Evolutionary conservation across 306 rosid genomes (phyloP).

Genomic region (Medicago ruthenica): DNA sequence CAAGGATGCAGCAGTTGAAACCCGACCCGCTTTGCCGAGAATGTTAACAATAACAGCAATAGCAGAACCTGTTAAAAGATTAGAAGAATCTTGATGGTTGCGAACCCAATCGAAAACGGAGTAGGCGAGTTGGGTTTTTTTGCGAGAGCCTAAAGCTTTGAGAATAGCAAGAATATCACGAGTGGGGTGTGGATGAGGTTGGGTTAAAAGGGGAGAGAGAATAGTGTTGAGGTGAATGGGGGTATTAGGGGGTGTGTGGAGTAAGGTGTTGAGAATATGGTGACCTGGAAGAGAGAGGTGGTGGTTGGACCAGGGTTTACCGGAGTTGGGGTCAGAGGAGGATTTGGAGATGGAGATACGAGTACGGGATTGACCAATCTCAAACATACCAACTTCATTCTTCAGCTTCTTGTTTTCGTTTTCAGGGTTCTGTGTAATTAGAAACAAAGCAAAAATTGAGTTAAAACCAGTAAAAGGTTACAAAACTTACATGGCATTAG

Average conservation of each 20-base stretch:
- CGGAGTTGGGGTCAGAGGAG: constrained; percentile 69
- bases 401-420: too few relatives aligned
- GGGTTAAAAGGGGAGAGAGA: constrained; percentile 48
- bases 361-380: constrained; percentile 55
- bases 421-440: constrained; percentile 64
- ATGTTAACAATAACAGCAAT: constrained; percentile 69
- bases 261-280: constrained; percentile 55
- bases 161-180: constrained; percentile 66
- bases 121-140: constrained; percentile 64
- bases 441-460: constrained; percentile 20
- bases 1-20: constrained; percentile 62
- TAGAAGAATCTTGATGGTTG: constrained; percentile 39
- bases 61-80: constrained; percentile 54
- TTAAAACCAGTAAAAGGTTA: too few relatives aligned
- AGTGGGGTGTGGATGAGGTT: constrained; percentile 13
- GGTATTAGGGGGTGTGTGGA: constrained; percentile 38
- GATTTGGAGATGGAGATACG: constrained; percentile 66
- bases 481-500: too few relatives aligned
- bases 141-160: constrained; percentile 65
- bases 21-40: constrained; percentile 77
- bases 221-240: constrained; percentile 40
- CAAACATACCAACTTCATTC: constrained; percentile 79
- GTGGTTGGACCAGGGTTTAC: constrained; percentile 77
- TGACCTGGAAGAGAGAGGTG: constrained; percentile 68
- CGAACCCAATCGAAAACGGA: constrained; percentile 68